Evolutionary conservation across 2,329 filamentous ascomycete species (phyloP).

Genomic region (Cladosporium sp.): DNA sequence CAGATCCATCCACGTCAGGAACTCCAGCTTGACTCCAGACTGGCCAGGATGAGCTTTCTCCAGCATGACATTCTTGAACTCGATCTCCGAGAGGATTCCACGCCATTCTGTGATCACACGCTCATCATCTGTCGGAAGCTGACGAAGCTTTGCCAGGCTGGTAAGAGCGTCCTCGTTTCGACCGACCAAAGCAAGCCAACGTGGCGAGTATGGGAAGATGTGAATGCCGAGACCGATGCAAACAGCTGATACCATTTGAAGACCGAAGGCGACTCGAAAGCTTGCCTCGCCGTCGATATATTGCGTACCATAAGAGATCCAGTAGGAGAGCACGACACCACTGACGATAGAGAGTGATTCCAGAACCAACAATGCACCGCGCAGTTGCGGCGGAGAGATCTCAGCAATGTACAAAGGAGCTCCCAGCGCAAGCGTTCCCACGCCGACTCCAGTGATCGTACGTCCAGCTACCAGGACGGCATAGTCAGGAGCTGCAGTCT

Average conservation of each 20-base stretch:
- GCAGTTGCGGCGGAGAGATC: constrained; percentile 31
- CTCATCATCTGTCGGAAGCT: constrained; percentile 42
- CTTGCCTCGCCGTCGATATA: constrained; percentile 42
- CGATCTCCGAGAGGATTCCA: constrained; percentile 49
- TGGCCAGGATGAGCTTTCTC: constrained; percentile 18
- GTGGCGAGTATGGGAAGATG: constrained; percentile 25
- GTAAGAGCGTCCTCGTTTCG: constrained; percentile 19
- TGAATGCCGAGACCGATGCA: constrained; percentile 20
- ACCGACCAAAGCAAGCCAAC: constrained; percentile 22
- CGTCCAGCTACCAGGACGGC: constrained; percentile 22
- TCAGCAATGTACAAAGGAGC: constrained; percentile 18
- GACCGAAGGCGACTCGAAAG: constrained; percentile 44
- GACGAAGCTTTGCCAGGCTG: constrained; percentile 18
- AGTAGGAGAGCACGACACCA: constrained; percentile 47
- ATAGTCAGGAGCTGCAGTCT: constrained; percentile 20
- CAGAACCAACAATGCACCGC: constrained; percentile 41
- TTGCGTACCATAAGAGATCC: constrained; percentile 50
- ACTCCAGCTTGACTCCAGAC: constrained; percentile 35
- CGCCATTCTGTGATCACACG: constrained; percentile 48
- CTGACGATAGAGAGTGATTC: constrained; percentile 41
- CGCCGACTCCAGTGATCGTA: constrained; percentile 22
- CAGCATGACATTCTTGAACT: constrained; percentile 42
- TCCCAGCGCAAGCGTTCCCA: constrained; percentile 20
- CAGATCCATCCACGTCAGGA: constrained; percentile 41
- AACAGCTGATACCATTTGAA: constrained; percentile 38